Percentiles rank a stretch among this genome's conserved stretches.
These are phyloP conservation scores for Dactylis glomerata DNA, from an alignment of 176 grass and related monocot species.

Conservation along the genomic window DNA sequence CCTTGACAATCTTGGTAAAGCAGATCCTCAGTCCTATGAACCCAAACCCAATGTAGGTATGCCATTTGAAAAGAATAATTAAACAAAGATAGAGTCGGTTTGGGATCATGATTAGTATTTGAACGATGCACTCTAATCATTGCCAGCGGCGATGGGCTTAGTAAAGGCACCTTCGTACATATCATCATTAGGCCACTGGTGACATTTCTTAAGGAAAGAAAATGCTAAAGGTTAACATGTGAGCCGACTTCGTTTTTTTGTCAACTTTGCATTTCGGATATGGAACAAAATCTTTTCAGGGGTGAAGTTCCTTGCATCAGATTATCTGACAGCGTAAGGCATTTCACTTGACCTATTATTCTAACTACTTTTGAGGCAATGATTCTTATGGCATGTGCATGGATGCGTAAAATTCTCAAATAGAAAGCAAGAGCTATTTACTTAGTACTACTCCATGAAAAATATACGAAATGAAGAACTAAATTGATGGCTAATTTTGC, in stretches of 20 bases:
- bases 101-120: constrained; percentile 29
- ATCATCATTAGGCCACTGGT: constrained; percentile 26
- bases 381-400: background rate
- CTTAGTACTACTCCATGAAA: background rate
- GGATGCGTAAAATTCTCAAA: background rate
- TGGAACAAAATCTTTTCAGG: constrained; percentile 11
- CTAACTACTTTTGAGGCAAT: background rate
- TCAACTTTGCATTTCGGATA: constrained; percentile 1
- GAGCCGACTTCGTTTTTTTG: constrained; percentile 5
- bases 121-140: constrained; percentile 36
- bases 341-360: constrained; percentile 26
- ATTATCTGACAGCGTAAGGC: background rate
- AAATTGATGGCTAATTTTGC: background rate
- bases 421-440: background rate
- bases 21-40: constrained; percentile 32
- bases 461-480: background rate
- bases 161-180: constrained; percentile 6
- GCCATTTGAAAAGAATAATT: constrained; percentile 18
- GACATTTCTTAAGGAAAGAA: constrained; percentile 20
- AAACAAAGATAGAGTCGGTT: constrained; percentile 30
- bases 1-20: constrained; percentile 39
- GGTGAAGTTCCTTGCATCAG: background rate
- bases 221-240: constrained; percentile 25
- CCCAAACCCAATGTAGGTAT: constrained; percentile 6
- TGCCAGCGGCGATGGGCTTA: constrained; percentile 20